Base-by-base conservation (phyloP, 805 yeast genomes). In the Pichia sporocuriosa region DNA sequence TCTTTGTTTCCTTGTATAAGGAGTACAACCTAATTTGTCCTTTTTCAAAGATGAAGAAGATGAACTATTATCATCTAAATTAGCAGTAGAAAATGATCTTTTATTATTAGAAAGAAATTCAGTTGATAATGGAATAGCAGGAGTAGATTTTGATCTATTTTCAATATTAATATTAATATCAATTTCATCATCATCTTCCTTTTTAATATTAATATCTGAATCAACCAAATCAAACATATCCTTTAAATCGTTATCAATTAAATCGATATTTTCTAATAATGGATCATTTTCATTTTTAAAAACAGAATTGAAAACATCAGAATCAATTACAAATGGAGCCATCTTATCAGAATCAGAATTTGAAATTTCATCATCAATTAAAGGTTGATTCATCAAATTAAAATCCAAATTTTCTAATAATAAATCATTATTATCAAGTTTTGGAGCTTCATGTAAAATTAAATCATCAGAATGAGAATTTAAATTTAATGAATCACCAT, bases 1-100 rank as follows among this genome's bases (percentile, higher is more conserved):
- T 55, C 95, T 78, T 52, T 77, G 84, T 69, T 87, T 88, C 61
- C 88, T 78, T 52, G 79, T 76, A 70, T 85, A 86, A 35, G 82
- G 65, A 38, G 84, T 78, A 55, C 81, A 73, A 29, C 95, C 96
- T 40, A 84, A 68, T 50, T 76, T 79, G 61, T 87, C 95, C 45
- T 70, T 65, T 56, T 72, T 75, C 11, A 48, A 37, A 20, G 39
- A 32, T 4, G 32, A 35, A 10, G 39, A 12, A 20, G 39, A 32
- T 4, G 32, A 35, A 10, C 37, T 10, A 23, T 17, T 15, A 9
- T 28, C 20, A 22, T 26, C 17, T 39, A 40, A 23, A 21, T 48
- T 32, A 37, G 35, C 46, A 43, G 49, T 47, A 42, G 49, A 51
- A 47, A 45, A 56, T 34, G 45, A 66, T 55, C 45, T 59, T 54